Evolutionary conservation across 2,329 filamentous ascomycete species (phyloP).

Genomic region (Thyridium curvatum): DNA sequence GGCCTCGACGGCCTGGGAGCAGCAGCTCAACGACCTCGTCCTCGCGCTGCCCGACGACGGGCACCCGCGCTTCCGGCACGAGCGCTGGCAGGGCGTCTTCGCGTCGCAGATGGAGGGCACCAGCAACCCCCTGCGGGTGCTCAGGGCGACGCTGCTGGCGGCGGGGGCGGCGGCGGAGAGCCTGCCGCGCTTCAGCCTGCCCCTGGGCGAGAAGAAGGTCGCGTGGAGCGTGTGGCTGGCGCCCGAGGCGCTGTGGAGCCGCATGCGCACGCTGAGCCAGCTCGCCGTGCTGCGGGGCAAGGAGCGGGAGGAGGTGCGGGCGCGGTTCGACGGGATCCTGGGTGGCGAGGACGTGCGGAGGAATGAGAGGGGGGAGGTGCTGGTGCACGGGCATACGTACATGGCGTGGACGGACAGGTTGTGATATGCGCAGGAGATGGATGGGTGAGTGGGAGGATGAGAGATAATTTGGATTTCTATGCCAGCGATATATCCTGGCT

Average conservation of each 20-base stretch:
- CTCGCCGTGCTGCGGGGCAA: slow-evolving; percentile 49
- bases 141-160: slow-evolving; percentile 28
- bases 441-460: slow-evolving; percentile 1
- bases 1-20: slow-evolving; percentile 54
- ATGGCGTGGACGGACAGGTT: slow-evolving; percentile 54
- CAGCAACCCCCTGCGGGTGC: slow-evolving; percentile 42
- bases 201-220: slow-evolving; percentile 50
- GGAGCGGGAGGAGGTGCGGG: slow-evolving; percentile 40
- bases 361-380: slow-evolving; percentile 57
- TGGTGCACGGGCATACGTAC: slow-evolving; percentile 57
- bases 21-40: slow-evolving; percentile 53
- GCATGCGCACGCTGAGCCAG: slow-evolving; percentile 62
- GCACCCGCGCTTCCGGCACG: slow-evolving; percentile 58
- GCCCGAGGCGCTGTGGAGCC: slow-evolving; percentile 55
- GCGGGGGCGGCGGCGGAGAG: slow-evolving; percentile 29
- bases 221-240: slow-evolving; percentile 52
- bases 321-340: slow-evolving; percentile 48
- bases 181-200: slow-evolving; percentile 49
- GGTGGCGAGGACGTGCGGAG: slow-evolving; percentile 48
- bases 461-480: too few relatives aligned
- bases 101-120: slow-evolving; percentile 46
- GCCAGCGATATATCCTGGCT: background rate
- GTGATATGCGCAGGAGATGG: slow-evolving; percentile 13
- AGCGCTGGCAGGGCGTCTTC: slow-evolving; percentile 59
- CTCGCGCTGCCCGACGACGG: slow-evolving; percentile 47